These are phyloP conservation scores for Wickerhamomyces tratensis DNA, from an alignment of 805 yeast genomes.

Conservation along the genomic window DNA sequence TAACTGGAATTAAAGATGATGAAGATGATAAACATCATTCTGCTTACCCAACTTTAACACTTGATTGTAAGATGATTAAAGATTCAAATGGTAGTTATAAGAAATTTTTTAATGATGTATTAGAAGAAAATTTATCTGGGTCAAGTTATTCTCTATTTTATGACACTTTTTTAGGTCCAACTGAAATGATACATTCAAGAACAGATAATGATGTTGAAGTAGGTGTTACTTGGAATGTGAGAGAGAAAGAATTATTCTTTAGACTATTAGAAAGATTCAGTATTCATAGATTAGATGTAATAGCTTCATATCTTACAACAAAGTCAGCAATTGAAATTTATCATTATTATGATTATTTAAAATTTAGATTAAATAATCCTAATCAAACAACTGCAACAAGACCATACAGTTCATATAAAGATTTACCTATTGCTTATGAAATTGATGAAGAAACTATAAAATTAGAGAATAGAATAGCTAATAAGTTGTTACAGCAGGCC, in stretches of 20 bases:
- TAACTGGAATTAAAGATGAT: too few relatives aligned
- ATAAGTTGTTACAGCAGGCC: conserved; percentile 5
- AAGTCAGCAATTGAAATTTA: conserved; percentile 36
- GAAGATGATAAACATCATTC: too few relatives aligned
- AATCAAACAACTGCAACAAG: conserved; percentile 14
- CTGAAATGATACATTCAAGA: not conserved
- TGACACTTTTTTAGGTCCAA: not conserved
- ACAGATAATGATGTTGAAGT: conserved; percentile 6
- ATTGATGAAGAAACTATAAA: conserved; percentile 32
- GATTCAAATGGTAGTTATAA: too few relatives aligned
- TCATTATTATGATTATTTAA: conserved; percentile 27
- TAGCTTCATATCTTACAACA: conserved; percentile 25
- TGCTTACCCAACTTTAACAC: too few relatives aligned
- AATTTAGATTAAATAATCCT: conserved; percentile 5
- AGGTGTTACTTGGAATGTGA: conserved; percentile 34
- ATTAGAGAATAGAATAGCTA: conserved; percentile 34
- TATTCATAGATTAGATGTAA: conserved; percentile 33
- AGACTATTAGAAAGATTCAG: conserved; percentile 37
- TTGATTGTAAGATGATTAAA: too few relatives aligned
- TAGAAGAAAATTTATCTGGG: too few relatives aligned
- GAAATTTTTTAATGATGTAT: too few relatives aligned
- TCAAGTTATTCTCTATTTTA: too few relatives aligned
- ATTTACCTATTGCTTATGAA: conserved; percentile 45
- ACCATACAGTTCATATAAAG: conserved; percentile 19
- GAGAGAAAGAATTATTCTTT: conserved; percentile 45